A percentile compares a stretch with the other conserved stretches of the same genome.
phyloP scores from a whole-genome alignment of 345 rosid species.

The Jatropha curcas region DNA sequence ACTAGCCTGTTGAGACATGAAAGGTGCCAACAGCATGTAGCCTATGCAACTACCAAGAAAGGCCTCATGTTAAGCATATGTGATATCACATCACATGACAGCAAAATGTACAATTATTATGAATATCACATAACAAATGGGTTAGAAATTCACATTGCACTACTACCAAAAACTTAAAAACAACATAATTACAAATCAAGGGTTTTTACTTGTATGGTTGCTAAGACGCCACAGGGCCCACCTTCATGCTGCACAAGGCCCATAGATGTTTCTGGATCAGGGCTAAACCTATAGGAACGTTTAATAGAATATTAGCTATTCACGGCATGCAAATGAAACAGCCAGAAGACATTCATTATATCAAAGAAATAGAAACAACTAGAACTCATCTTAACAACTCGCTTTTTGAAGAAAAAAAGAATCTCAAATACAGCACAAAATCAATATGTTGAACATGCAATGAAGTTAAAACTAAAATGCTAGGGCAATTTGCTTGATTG shows the following conservation, averaged over 20 bases:
- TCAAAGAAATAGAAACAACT: slow-evolving; percentile 8
- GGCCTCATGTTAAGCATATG: not conserved
- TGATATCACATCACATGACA: not conserved
- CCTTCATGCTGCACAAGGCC: slow-evolving; percentile 99
- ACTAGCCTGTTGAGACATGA: not conserved
- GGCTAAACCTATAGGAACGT: slow-evolving; percentile 74
- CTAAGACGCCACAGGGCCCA: slow-evolving; percentile 99
- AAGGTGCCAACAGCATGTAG: not conserved
- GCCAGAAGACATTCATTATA: not conserved
- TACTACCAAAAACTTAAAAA: slow-evolving; percentile 14
- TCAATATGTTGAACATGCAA: not conserved
- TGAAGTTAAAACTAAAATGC: not conserved
- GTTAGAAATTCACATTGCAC: slow-evolving; percentile 8
- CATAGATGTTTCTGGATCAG: slow-evolving; percentile 94
- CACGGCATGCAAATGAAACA: slow-evolving; percentile 18
- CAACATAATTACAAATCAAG: slow-evolving; percentile 17
- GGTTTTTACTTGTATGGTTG: slow-evolving; percentile 87
- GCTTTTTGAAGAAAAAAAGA: not conserved
- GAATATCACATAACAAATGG: not conserved
- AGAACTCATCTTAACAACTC: slow-evolving; percentile 6
- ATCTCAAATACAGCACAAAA: slow-evolving; percentile 6
- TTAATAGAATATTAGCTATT: slow-evolving; percentile 31
- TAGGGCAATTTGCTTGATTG: not conserved
- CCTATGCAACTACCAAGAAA: not conserved
- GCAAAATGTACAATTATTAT: not conserved